Base-by-base conservation (phyloP, 495 filamentous ascomycete species). In the Podospora fimiseda region DNA sequence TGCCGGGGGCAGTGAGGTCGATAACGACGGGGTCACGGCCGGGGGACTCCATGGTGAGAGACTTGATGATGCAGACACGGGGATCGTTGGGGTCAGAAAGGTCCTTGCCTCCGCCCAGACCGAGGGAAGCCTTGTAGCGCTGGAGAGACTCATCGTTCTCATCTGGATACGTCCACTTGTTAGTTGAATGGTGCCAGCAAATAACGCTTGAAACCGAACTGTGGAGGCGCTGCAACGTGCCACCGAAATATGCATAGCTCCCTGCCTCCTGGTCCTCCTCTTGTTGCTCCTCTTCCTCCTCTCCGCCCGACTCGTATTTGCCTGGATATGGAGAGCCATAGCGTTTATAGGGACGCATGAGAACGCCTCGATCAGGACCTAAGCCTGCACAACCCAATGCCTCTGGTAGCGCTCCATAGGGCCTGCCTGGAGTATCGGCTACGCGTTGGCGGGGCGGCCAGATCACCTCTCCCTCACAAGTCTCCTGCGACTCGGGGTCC, bases 51-150 rank as follows among this genome's bases (percentile, higher is more conserved):
- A 98, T 83, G 36, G 88, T 84, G 16, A 98, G 85, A 30, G 89
- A 85, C 51, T 88, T 80, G 72, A 98, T 97, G 70, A 97, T 90
- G 72, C 83, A 90, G 60, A 83, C 85, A 53, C 88, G 80, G 15
- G 84, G 82, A 62, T 94, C 90, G 60, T 75, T 86, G 60, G 88
- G 83, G 69, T 93, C 77, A 27, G 85, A 82, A 3, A 84, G 70
- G 36, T 76, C 73, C 43, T 74, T 75, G 50, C 73, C 64, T 43
- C 57, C 77, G 59, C 88, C 84, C 43, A 97, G 80, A 55, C 94
- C 93, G 30, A 98, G 82, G 2, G 93, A 96, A 61, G 89, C 83
- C 76, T 98, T 98, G 88, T 93, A 98, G 57, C 91, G 87, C 69
- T 91, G 85, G 63, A 98, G 83, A 55, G 92, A 90, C 68, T 97